Evolutionary conservation across 306 rosid species (phyloP), one percentile per base, ranked within the genome.

Genomic region (Nissolia schottii): DNA sequence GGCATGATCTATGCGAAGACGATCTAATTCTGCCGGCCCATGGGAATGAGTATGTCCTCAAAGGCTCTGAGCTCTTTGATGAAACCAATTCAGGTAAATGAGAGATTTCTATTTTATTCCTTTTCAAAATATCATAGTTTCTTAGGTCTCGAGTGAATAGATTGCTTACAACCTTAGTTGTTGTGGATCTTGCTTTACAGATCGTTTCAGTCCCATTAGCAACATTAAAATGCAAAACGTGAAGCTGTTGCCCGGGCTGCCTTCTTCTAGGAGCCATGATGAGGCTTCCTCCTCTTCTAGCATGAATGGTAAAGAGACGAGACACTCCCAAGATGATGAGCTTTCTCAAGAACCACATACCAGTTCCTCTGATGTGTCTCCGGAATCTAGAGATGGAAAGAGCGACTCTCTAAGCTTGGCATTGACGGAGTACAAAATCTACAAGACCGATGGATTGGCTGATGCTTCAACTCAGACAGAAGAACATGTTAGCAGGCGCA

Each of bases 391-490:
- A 37, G 86, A 31, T 18, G 93, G 77, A 70, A 91, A 91, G 82
- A 78, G 85, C 16, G 82, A 83, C 71, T 68, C 90, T 23, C 77
- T 86, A 60, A 88, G 96, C 87, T 79, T 91, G 90, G 86, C 97
- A 19, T 84, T 91, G 91, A 85, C 97, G 12, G 99, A 95, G 76
- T 89, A 89, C 82, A 89, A 95, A 79, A 81, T 91, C 73, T 85
- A 79, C 60, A 88, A 91, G 83, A 85, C 79, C 35, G 99, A 91
- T 54, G 97, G 99, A 57, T 75, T 82, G 67, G 97, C 96, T 25
- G 93, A 95, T 79, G 99, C 97, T 46, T 85, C 97, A 3, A 95
- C 99, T 24, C 99, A 95, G 78, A 95, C 99, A 4, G 97, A 95
- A 77, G 99, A 91, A 68, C 84, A 80, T 75, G 82, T 45, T 18